These are phyloP conservation scores for Trichophyton verrucosum DNA, from an alignment of 2,329 filamentous ascomycete genomes.

Conservation along the genomic window DNA sequence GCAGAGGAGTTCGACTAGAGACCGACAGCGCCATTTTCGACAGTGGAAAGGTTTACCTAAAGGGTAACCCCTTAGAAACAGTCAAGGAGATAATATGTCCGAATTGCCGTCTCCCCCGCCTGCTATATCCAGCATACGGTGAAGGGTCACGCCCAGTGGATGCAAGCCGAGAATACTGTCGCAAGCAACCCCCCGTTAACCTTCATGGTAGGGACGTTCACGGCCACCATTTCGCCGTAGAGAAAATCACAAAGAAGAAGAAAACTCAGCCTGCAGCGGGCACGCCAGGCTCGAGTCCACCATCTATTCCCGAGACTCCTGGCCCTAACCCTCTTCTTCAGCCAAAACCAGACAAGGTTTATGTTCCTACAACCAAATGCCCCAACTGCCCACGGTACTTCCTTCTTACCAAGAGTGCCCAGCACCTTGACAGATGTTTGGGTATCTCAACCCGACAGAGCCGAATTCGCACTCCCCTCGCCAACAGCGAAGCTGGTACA, in stretches of 20 bases:
- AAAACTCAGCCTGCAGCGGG: constrained; percentile 27
- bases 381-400: constrained; percentile 50
- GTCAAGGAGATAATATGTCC: constrained; percentile 49
- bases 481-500: constrained; percentile 32
- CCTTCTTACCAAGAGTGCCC: constrained; percentile 48
- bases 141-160: constrained; percentile 39
- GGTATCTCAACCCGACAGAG: constrained; percentile 43
- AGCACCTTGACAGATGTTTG: constrained; percentile 50
- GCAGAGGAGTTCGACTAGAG: constrained; percentile 29
- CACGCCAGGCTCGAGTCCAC: constrained; percentile 26
- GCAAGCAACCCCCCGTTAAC: constrained; percentile 46
- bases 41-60: constrained; percentile 41
- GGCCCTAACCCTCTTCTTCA: constrained; percentile 21
- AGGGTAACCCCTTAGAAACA: constrained; percentile 47
- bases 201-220: constrained; percentile 50
- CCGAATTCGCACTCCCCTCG: constrained; percentile 30
- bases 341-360: constrained; percentile 20
- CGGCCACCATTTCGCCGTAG: constrained; percentile 37
- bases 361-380: constrained; percentile 38
- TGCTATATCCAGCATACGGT: constrained; percentile 45
- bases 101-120: constrained; percentile 47
- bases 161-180: constrained; percentile 45
- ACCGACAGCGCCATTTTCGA: constrained; percentile 43
- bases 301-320: constrained; percentile 21
- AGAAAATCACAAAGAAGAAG: constrained; percentile 37